Base-by-base conservation (phyloP, 2,329 filamentous ascomycete genomes). In the Drechslerella coelobrocha region DNA sequence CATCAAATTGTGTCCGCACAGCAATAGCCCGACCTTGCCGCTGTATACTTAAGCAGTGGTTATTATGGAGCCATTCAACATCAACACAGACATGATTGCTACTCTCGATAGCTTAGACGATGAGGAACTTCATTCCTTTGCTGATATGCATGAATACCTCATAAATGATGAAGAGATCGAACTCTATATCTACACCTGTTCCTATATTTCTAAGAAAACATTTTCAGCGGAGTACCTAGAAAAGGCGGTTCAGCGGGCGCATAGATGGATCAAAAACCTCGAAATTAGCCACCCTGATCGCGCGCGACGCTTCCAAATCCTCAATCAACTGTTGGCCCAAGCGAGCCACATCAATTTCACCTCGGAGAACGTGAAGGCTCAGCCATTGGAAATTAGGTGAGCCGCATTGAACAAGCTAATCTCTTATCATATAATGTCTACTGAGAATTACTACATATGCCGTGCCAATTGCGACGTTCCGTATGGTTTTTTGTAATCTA, bases 91-190 rank as follows among this genome's bases (percentile, higher is more conserved):
- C 19, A 61, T 52, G 14, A 17, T 26, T 14, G 43, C 45, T 41
- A 43, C 37, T 19, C 31, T 53, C 17, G 57, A 51, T 41, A 31
- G 34, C 27, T 41, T 52, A 29, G 27, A 26, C 47, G 29, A 10
- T 23, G 47, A 61, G 39, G 57, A 61, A 61, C 57, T 61, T 19
- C 9, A 51, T 9, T 17, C 5, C 19, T 52, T 61, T 27, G 45
- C 43, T 3, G 29, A 14, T 12, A 19, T 34, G 27, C 45, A 39
- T 19, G 43, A 48, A 7, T n/a, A 48, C 2, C 10, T 41, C 31
- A n/a, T n/a, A 31, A 27, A 31, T 31, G 59, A 62, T 37, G 59
- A 62, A 47, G 47, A 62, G 50, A 62, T 62, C 34, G 59, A 62
- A 54, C 39, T 62, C 27, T 54, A 45, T 45, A 54, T 54, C 26